Conservation (phyloP, 2,329 filamentous ascomycete species). For the Elsinoe fawcettii region DNA sequence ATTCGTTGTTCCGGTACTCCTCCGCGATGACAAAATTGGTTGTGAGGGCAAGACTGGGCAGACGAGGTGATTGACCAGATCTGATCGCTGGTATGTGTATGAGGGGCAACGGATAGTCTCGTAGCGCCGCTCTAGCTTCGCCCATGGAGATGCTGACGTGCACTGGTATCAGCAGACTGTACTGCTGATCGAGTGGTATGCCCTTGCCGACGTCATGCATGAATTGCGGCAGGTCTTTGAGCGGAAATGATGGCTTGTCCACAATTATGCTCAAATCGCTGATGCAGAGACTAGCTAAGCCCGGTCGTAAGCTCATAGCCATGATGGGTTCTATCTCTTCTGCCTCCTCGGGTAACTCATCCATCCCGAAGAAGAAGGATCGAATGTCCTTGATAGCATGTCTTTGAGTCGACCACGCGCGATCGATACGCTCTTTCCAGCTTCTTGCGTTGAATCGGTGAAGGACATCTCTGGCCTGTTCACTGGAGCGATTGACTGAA, state of each 20-base stretch:
- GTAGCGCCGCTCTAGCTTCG: constrained; percentile 74
- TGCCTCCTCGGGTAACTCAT: constrained; percentile 71
- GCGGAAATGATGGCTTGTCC: constrained; percentile 87
- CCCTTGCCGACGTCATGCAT: constrained; percentile 90
- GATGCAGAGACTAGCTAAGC: constrained; percentile 70
- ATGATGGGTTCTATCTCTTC: constrained; percentile 80
- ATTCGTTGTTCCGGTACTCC: constrained; percentile 75
- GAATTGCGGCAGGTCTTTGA: constrained; percentile 74
- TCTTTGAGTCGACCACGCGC: constrained; percentile 60
- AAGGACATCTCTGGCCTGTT: constrained; percentile 68
- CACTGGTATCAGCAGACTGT: constrained; percentile 83
- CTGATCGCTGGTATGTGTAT: constrained; percentile 82
- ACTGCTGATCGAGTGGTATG: constrained; percentile 85
- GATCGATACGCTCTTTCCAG: constrained; percentile 87
- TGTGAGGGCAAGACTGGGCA: constrained; percentile 74
- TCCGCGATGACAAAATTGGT: constrained; percentile 95
- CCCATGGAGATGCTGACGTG: constrained; percentile 83
- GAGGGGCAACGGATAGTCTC: constrained; percentile 89
- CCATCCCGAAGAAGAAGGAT: constrained; percentile 70
- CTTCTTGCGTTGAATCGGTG: constrained; percentile 76
- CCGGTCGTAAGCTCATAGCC: constrained; percentile 74
- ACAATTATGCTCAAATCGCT: constrained; percentile 77
- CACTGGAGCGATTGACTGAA: constrained; percentile 61
- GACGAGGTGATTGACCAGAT: constrained; percentile 65
- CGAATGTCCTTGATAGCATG: constrained; percentile 72